Evolutionary conservation across 345 rosid species (phyloP).

Genomic region (Camelina laxa): DNA sequence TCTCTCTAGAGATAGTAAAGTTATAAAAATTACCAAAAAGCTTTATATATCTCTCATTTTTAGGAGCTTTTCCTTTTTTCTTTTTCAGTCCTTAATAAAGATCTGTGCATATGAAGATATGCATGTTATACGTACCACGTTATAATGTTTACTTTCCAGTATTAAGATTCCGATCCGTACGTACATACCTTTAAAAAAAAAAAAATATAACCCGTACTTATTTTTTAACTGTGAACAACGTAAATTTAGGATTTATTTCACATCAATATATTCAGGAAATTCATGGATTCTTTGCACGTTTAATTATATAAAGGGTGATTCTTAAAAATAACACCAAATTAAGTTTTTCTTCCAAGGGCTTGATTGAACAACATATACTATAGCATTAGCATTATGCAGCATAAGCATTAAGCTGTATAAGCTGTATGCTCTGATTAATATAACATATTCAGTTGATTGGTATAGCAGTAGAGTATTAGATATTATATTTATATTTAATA

Average conservation of each 20-base stretch:
- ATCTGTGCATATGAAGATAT: constrained; percentile 40
- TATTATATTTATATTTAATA: too few relatives aligned
- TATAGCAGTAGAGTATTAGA: too few relatives aligned
- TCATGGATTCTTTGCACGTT: too few relatives aligned
- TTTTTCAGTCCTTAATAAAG: constrained; percentile 45
- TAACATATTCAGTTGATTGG: too few relatives aligned
- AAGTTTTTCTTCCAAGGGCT: too few relatives aligned
- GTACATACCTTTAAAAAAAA: background rate
- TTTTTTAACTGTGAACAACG: constrained; percentile 7
- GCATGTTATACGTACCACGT: constrained; percentile 43
- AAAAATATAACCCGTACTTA: background rate
- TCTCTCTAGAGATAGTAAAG: constrained; percentile 40
- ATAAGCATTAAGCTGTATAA: too few relatives aligned
- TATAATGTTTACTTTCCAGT: constrained; percentile 36
- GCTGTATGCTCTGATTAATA: too few relatives aligned
- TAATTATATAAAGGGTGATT: too few relatives aligned
- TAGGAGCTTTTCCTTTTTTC: constrained; percentile 42
- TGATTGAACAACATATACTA: too few relatives aligned
- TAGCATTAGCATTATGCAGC: too few relatives aligned
- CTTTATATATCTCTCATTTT: constrained; percentile 43
- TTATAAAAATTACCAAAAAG: constrained; percentile 39
- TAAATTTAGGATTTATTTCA: constrained; percentile 5
- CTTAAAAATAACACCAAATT: too few relatives aligned
- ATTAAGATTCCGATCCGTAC: constrained; percentile 46
- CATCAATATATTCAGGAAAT: background rate